Conservation (phyloP, 805 yeast genomes). For the Starmera amethionina region DNA sequence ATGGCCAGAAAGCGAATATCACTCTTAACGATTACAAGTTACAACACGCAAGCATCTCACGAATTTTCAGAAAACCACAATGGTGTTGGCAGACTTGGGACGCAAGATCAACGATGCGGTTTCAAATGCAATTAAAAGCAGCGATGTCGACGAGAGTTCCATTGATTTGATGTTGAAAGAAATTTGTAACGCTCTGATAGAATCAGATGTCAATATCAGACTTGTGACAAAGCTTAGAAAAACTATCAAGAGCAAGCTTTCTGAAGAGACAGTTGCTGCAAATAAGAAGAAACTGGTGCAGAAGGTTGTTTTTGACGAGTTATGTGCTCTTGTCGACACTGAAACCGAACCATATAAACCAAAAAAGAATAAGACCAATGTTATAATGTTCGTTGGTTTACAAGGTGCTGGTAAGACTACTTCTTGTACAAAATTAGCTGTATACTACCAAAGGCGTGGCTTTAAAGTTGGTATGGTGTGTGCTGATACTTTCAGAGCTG, state of each 20-base stretch:
- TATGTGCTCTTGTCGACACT: conserved; percentile 77
- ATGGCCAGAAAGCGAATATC: too few species aligned
- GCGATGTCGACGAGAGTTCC: conserved; percentile 47
- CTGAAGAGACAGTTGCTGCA: conserved; percentile 41
- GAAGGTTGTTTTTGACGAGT: conserved; percentile 89
- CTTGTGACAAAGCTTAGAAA: conserved; percentile 72
- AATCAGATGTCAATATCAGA: conserved; percentile 87
- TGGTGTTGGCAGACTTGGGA: conserved; percentile 79
- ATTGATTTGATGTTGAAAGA: conserved; percentile 73
- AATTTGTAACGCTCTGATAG: conserved; percentile 81
- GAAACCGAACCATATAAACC: conserved; percentile 61
- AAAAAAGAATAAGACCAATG: conserved; percentile 66
- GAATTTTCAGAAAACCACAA: conserved; percentile 13
- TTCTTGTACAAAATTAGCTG: conserved; percentile 93
- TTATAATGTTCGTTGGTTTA: conserved; percentile 95
- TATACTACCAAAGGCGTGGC: conserved; percentile 86
- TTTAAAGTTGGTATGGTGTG: conserved; percentile 94
- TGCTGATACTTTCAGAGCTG: conserved; percentile 99
- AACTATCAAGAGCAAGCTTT: conserved; percentile 51
- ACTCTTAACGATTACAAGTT: too few species aligned
- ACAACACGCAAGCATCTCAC: too few species aligned
- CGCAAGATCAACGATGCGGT: conserved; percentile 69
- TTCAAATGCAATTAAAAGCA: conserved; percentile 47
- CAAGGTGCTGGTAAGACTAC: conserved; percentile 99
- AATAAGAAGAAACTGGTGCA: conserved; percentile 78